A percentile compares a stretch with the other conserved stretches of the same genome.
Evolutionary conservation across 2,329 filamentous ascomycete species (phyloP).

Genomic region (Scortechinia acanthostroma): DNA sequence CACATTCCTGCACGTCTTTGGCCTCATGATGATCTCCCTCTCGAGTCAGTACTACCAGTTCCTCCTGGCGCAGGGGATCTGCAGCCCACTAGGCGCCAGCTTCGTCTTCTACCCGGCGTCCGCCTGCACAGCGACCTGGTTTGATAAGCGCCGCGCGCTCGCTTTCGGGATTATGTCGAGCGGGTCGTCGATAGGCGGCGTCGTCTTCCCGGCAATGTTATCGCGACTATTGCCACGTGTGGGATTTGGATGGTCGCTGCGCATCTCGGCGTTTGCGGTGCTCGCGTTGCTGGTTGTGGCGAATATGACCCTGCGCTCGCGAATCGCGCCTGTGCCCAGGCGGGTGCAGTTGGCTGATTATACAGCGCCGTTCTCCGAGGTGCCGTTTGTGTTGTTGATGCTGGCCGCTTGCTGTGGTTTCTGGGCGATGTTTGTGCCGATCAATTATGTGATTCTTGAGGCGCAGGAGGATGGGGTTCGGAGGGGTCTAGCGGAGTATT

Average conservation of each 20-base stretch:
- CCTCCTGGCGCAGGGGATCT: not conserved
- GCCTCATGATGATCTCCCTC: not conserved
- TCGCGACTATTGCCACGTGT: not conserved
- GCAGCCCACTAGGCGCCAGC: not conserved
- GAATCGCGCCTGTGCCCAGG: not conserved
- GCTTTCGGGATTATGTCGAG: not conserved
- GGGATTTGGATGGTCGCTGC: not conserved
- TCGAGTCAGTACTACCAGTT: not conserved
- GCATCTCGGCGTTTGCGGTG: not conserved
- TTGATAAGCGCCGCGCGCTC: not conserved
- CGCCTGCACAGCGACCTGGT: not conserved
- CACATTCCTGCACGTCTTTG: not conserved
- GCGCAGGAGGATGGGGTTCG: too few relatives aligned
- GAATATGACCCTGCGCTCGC: not conserved
- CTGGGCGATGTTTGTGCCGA: not conserved
- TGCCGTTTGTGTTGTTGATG: not conserved
- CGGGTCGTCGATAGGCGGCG: not conserved
- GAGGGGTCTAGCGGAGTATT: too few relatives aligned
- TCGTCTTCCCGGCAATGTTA: not conserved
- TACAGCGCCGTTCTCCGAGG: not conserved
- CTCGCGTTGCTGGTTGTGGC: not conserved
- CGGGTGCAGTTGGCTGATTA: not conserved
- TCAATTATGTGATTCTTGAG: not conserved
- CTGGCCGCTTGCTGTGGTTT: not conserved
- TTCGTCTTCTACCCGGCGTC: not conserved